Evolutionary conservation across 768 basidiomycete genomes (phyloP), one percentile per base, ranked within the genome.

Genomic region (Leucogyrophana mollusca): DNA sequence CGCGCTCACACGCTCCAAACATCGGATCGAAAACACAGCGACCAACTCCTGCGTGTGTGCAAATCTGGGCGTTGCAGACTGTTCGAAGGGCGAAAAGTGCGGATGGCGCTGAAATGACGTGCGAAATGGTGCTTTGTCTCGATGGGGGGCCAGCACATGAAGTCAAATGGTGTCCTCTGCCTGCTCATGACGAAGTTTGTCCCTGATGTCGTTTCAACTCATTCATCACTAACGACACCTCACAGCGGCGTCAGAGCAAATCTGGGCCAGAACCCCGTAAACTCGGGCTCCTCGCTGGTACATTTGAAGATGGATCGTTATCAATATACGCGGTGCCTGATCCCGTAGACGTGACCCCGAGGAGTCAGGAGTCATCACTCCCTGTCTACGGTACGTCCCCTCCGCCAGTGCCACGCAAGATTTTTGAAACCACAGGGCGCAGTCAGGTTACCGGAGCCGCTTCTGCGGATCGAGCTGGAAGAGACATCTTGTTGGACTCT

Each of bases 91-190:
- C 34, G 13, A 55, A 52, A 32, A 45, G 52, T 16, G 49, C 18
- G 38, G 47, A 53, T 10, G 33, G 14, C 53, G 79, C 30, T 51
- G 62, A 11, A 45, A 77, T 90, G 73, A 70, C 59, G 14, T 95
- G 94, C 53, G 93, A 91, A 59, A 75, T 96, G 75, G 83, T 94
- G 2, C 57, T 98, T 1, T 94, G 93, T 51, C 53, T 92, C 8
- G 85, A 94, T n/a, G 73, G 74, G 16, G 93, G 94, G 0, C 78
- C 87, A 4, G 87, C 84, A 2, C 78, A 83, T 53, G 86, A 90
- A 40, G 60, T 94, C 11, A 92, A 87, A 66, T 98, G 95, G 94
- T 94, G 94, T 64, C 95, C 95, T 3, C 61, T 93, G 22, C 93
- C 94, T 1, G 82, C 87, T 14, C 80, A 90, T 54, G 90, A 91